Evolutionary conservation across 2,329 filamentous ascomycete species (phyloP).

Genomic region (Trichoderma atrobrunneum): DNA sequence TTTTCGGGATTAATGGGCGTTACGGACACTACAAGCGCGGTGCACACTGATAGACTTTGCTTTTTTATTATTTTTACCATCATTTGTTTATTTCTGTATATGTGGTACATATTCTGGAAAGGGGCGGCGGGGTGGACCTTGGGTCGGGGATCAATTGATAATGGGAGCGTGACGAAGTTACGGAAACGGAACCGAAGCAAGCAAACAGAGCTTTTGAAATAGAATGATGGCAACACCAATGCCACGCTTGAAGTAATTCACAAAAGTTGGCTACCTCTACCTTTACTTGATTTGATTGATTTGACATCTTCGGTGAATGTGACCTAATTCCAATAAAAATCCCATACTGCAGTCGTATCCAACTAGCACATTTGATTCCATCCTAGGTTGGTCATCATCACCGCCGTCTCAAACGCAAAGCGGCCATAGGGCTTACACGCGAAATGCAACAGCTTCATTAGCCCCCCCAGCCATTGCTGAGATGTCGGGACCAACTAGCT

Average conservation of each 20-base stretch:
- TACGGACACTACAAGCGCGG: neutral
- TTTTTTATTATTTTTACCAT: neutral
- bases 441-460: neutral
- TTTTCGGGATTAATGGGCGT: neutral
- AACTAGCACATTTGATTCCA: neutral
- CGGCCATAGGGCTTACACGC: neutral
- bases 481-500: neutral
- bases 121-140: neutral
- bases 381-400: neutral
- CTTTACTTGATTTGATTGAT: neutral
- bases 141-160: neutral
- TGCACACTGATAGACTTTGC: neutral
- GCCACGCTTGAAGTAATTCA: slow-evolving; percentile 7
- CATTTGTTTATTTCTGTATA: neutral
- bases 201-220: slow-evolving; percentile 12
- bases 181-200: slow-evolving; percentile 1
- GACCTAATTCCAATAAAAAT: neutral
- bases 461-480: neutral
- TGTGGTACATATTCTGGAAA: neutral
- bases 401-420: neutral
- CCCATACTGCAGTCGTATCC: neutral
- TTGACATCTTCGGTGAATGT: neutral
- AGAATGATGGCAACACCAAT: neutral
- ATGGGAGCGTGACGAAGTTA: neutral
- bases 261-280: neutral